Percentiles rank a stretch among this genome's conserved stretches.
Evolutionary conservation across 2,329 filamentous ascomycete species (phyloP).

Genomic region (Fusarium sp.): DNA sequence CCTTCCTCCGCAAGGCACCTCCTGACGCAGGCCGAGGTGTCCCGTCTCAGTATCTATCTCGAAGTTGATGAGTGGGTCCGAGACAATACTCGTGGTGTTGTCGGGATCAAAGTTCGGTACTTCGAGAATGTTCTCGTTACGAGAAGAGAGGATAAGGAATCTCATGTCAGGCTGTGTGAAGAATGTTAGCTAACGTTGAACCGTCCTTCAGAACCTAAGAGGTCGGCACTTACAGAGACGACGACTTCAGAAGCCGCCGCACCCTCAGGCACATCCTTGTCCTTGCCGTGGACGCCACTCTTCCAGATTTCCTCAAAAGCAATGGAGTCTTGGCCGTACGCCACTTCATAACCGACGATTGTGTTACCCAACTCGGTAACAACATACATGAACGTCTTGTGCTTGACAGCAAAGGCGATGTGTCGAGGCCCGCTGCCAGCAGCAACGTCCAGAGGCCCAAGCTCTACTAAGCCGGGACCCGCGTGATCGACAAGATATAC

Average conservation of each 20-base stretch:
- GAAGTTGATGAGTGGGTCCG: constrained; percentile 75
- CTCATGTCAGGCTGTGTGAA: constrained; percentile 65
- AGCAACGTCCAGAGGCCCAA: constrained; percentile 56
- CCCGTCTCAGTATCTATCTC: constrained; percentile 66
- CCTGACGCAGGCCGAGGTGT: constrained; percentile 65
- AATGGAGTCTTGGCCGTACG: constrained; percentile 60
- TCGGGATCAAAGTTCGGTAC: constrained; percentile 59
- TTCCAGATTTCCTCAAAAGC: constrained; percentile 60
- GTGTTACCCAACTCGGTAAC: constrained; percentile 71
- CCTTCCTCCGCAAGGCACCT: constrained; percentile 72
- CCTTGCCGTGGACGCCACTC: constrained; percentile 62
- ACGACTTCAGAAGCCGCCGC: constrained; percentile 67
- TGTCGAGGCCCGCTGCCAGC: constrained; percentile 75
- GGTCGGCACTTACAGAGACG: constrained; percentile 63
- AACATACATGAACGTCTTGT: constrained; percentile 68
- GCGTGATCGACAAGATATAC: constrained; percentile 62
- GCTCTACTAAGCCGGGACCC: constrained; percentile 56
- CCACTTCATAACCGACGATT: constrained; percentile 68
- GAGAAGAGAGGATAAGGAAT: constrained; percentile 76
- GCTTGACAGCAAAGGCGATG: constrained; percentile 65
- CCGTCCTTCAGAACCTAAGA: not conserved
- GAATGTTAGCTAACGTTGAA: not conserved
- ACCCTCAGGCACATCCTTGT: constrained; percentile 53
- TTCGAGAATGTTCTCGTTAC: constrained; percentile 68
- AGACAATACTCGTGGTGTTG: constrained; percentile 61